These are phyloP conservation scores for Aspergillus bombycis DNA, from an alignment of 2,329 filamentous ascomycete genomes.

Conservation along the genomic window DNA sequence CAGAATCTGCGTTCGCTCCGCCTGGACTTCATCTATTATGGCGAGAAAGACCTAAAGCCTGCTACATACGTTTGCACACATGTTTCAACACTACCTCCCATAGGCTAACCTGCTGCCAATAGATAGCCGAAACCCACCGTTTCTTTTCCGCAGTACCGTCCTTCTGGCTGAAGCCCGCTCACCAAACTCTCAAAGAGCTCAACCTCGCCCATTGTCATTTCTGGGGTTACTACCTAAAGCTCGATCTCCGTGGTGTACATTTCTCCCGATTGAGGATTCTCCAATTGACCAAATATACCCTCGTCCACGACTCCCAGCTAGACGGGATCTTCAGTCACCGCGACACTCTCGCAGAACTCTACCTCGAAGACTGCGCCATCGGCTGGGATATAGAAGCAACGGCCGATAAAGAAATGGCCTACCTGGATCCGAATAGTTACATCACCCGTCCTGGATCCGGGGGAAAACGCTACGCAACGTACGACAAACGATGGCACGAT, in stretches of 20 bases:
- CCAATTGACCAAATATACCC: slow-evolving; percentile 45
- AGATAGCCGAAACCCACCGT: slow-evolving; percentile 1
- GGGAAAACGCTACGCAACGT: slow-evolving; percentile 1
- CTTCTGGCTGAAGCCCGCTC: slow-evolving; percentile 15
- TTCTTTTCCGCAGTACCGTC: slow-evolving; percentile 11
- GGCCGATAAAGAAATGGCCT: background rate
- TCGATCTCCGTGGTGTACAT: slow-evolving; percentile 37
- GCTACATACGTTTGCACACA: background rate
- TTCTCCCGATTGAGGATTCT: slow-evolving; percentile 48
- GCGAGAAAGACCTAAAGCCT: background rate
- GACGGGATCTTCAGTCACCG: slow-evolving; percentile 49
- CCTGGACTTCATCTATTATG: slow-evolving; percentile 11
- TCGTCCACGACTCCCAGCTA: slow-evolving; percentile 51
- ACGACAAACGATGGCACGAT: slow-evolving; percentile 24
- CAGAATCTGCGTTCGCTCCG: slow-evolving; percentile 4
- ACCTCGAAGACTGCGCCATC: slow-evolving; percentile 50
- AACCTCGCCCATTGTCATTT: slow-evolving; percentile 42
- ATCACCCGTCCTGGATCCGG: background rate
- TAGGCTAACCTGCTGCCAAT: background rate
- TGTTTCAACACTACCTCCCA: background rate
- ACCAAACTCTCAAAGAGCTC: slow-evolving; percentile 35
- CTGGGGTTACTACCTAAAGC: slow-evolving; percentile 47
- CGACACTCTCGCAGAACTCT: slow-evolving; percentile 44
- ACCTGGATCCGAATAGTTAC: background rate
- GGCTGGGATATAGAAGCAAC: slow-evolving; percentile 17